A percentile compares a stretch with the other conserved stretches of the same genome.
Conservation (phyloP, 1,284 basidiomycete genomes). For the Pseudozyma thailandica region DNA sequence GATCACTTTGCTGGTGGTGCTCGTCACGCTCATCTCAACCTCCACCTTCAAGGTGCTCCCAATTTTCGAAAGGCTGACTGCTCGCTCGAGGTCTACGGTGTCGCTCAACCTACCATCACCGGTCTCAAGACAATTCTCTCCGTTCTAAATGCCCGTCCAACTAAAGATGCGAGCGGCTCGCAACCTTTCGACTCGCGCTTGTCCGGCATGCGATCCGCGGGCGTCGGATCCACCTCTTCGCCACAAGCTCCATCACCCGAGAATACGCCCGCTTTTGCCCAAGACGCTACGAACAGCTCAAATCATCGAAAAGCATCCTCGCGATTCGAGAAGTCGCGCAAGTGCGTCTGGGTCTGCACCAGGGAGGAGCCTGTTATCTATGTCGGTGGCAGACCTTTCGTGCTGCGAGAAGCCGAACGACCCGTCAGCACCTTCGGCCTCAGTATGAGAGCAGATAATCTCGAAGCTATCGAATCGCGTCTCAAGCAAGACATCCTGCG, state of each 20-base stretch:
- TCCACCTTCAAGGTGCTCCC: conserved; percentile 89
- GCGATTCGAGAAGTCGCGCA: conserved; percentile 39
- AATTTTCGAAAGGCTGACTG: conserved; percentile 82
- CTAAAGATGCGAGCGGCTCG: conserved; percentile 15
- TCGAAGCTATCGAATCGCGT: conserved; percentile 92
- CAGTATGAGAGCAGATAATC: conserved; percentile 90
- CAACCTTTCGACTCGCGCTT: conserved; percentile 30
- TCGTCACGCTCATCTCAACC: conserved; percentile 73
- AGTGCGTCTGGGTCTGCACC: conserved; percentile 72
- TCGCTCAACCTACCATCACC: conserved; percentile 90
- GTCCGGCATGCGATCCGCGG: conserved; percentile 9
- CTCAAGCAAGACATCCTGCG: conserved; percentile 89
- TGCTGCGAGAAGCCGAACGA: conserved; percentile 88
- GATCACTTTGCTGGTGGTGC: conserved; percentile 66
- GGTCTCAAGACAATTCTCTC: conserved; percentile 92
- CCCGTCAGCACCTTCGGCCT: conserved; percentile 83
- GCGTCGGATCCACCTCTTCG: conserved; percentile 7
- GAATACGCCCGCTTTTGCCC: conserved; percentile 15
- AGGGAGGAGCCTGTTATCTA: conserved; percentile 90
- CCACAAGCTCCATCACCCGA: conserved; percentile 18
- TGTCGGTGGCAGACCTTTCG: conserved; percentile 92
- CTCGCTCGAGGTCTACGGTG: conserved; percentile 69
- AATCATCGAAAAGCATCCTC: conserved; percentile 7
- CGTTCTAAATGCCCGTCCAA: conserved; percentile 73
- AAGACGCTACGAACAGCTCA: background rate